phyloP scores from a whole-genome alignment of 1,284 basidiomycete species.

The Cryptococcus jaspeensis region DNA sequence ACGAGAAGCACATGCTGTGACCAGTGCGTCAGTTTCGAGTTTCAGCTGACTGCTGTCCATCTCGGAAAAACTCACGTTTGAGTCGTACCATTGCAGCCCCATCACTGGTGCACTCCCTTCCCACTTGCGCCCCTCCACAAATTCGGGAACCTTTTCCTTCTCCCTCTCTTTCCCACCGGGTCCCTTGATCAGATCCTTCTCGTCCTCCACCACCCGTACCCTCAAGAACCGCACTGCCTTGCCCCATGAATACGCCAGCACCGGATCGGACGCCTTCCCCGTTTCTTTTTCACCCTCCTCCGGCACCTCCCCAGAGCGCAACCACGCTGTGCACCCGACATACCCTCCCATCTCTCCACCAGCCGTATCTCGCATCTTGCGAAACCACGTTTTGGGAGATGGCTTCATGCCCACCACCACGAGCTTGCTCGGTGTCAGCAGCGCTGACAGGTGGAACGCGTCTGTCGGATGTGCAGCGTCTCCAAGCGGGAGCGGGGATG shows the following conservation, averaged over 20 bases:
- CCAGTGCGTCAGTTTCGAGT: slow-evolving; percentile 59
- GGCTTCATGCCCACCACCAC: slow-evolving; percentile 93
- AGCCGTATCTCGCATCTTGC: slow-evolving; percentile 62
- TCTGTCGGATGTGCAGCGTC: slow-evolving; percentile 74
- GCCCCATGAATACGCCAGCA: slow-evolving; percentile 82
- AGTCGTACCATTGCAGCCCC: slow-evolving; percentile 55
- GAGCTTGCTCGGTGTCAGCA: slow-evolving; percentile 86
- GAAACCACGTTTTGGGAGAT: slow-evolving; percentile 87
- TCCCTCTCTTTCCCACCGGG: not conserved
- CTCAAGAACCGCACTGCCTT: slow-evolving; percentile 63
- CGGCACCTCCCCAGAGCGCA: slow-evolving; percentile 53
- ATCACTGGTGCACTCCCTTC: slow-evolving; percentile 46
- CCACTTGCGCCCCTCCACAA: slow-evolving; percentile 46
- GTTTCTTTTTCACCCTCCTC: not conserved
- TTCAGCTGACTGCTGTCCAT: no score
- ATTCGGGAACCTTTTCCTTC: slow-evolving; percentile 25
- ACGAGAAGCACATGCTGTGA: slow-evolving; percentile 55
- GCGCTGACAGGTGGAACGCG: slow-evolving; percentile 75
- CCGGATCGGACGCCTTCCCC: slow-evolving; percentile 54
- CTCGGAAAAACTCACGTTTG: slow-evolving; percentile 43
- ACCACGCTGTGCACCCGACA: slow-evolving; percentile 73
- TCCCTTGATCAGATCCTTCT: slow-evolving; percentile 9
- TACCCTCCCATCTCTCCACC: slow-evolving; percentile 53
- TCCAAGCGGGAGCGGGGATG: slow-evolving; percentile 81
- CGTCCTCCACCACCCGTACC: slow-evolving; percentile 51